These are phyloP conservation scores for Fusarium palustre DNA, from an alignment of 2,329 filamentous ascomycete species.

Conservation along the genomic window DNA sequence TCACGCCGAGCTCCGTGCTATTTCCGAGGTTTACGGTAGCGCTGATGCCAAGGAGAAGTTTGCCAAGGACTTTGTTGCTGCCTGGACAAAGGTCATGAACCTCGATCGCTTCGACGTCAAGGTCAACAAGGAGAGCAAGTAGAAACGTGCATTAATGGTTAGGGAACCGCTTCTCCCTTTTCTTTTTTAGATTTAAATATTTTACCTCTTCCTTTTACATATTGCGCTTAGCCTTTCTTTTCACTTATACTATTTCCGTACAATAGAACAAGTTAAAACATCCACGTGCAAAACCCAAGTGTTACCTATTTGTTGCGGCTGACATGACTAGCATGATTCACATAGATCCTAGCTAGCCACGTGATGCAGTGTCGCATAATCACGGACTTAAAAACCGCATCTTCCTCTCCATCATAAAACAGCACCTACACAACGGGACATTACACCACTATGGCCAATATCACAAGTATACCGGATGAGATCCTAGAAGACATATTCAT, in stretches of 20 bases:
- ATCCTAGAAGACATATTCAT: neutral
- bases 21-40: constrained; percentile 76
- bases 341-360: neutral
- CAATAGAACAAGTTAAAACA: neutral
- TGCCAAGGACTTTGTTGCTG: constrained; percentile 75
- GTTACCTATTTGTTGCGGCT: neutral
- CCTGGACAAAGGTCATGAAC: constrained; percentile 82
- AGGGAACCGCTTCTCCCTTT: neutral
- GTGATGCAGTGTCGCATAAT: neutral
- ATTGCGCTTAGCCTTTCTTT: neutral
- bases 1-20: constrained; percentile 78
- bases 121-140: constrained; percentile 1
- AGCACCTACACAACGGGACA: neutral
- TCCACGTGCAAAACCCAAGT: neutral
- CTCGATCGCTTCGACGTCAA: constrained; percentile 74
- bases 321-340: neutral
- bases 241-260: neutral
- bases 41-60: constrained; percentile 72
- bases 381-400: neutral
- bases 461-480: neutral
- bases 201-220: neutral
- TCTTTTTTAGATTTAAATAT: constrained; percentile 10
- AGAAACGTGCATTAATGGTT: neutral
- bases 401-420: neutral
- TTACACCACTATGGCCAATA: neutral